A percentile compares a stretch with the other conserved stretches of the same genome.
Evolutionary conservation across 139 green algal genomes (phyloP).

Genomic region (Spirogloea muscicola): DNA sequence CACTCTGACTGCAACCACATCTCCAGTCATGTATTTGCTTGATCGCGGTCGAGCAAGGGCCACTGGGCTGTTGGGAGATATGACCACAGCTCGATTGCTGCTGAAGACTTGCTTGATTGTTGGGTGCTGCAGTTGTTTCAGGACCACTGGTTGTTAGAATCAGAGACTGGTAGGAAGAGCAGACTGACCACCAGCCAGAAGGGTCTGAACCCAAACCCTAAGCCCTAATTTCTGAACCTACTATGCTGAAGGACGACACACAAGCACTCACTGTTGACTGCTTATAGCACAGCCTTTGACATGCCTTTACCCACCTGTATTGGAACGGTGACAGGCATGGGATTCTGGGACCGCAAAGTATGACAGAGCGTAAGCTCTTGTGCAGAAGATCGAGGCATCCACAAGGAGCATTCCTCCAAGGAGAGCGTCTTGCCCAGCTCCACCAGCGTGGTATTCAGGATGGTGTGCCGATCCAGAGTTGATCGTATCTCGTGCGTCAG

Average conservation of each 20-base stretch:
- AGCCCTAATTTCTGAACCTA: too few relatives aligned
- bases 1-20: conserved; percentile 37
- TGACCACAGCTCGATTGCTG: conserved; percentile 30
- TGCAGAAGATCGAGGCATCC: conserved; percentile 19
- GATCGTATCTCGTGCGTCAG: conserved; percentile 42
- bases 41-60: neutral
- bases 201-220: too few relatives aligned
- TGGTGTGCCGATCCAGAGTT: conserved; percentile 39
- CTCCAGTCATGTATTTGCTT: conserved; percentile 36
- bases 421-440: conserved; percentile 26
- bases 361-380: conserved; percentile 17
- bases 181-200: too few relatives aligned
- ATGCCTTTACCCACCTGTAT: too few relatives aligned
- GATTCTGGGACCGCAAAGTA: conserved; percentile 11
- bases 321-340: conserved; percentile 17
- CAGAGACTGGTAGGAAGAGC: too few relatives aligned
- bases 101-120: conserved; percentile 44
- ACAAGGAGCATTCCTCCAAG: conserved; percentile 28
- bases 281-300: too few relatives aligned
- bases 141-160: too few relatives aligned
- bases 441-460: conserved; percentile 40
- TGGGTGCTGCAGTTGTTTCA: too few relatives aligned
- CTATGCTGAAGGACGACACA: too few relatives aligned
- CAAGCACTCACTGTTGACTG: too few relatives aligned
- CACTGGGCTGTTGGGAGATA: conserved; percentile 37